These are phyloP conservation scores for Talaromyces sp. DNA, from an alignment of 2,329 filamentous ascomycete species.

Conservation along the genomic window DNA sequence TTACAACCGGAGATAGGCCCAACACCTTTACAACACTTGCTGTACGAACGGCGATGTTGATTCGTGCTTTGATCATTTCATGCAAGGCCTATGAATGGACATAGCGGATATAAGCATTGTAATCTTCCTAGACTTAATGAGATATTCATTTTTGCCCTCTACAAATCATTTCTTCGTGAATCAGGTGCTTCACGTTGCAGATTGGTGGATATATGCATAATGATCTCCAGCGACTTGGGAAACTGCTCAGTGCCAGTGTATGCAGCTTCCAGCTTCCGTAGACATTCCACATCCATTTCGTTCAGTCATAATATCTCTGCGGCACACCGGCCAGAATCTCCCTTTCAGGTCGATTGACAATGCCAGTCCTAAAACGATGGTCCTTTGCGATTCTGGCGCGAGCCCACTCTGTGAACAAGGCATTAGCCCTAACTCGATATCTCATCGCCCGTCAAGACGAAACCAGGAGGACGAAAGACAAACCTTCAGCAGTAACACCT, in stretches of 20 bases:
- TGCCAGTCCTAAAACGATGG: slow-evolving; percentile 14
- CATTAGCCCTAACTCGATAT: neutral
- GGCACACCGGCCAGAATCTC: slow-evolving; percentile 16
- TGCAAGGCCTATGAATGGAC: neutral
- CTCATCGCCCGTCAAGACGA: neutral
- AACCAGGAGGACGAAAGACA: neutral
- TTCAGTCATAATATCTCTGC: slow-evolving; percentile 16
- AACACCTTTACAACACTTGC: neutral
- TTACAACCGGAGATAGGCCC: neutral
- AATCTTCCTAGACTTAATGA: neutral
- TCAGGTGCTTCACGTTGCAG: too few species aligned
- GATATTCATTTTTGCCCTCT: neutral
- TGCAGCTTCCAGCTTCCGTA: too few species aligned
- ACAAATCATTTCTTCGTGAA: neutral
- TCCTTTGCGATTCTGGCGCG: slow-evolving; percentile 15
- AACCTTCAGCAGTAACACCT: slow-evolving; percentile 16
- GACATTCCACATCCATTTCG: neutral
- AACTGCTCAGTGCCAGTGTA: too few species aligned
- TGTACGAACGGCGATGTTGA: neutral
- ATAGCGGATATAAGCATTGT: neutral
- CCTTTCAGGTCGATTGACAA: slow-evolving; percentile 15
- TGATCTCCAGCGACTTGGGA: neutral
- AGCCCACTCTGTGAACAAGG: slow-evolving; percentile 13
- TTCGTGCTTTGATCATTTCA: neutral
- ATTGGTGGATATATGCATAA: neutral